Evolutionary conservation across 2,329 filamentous ascomycete genomes (phyloP), one percentile per base, ranked within the genome.

Genomic region (Botrytis aclada): DNA sequence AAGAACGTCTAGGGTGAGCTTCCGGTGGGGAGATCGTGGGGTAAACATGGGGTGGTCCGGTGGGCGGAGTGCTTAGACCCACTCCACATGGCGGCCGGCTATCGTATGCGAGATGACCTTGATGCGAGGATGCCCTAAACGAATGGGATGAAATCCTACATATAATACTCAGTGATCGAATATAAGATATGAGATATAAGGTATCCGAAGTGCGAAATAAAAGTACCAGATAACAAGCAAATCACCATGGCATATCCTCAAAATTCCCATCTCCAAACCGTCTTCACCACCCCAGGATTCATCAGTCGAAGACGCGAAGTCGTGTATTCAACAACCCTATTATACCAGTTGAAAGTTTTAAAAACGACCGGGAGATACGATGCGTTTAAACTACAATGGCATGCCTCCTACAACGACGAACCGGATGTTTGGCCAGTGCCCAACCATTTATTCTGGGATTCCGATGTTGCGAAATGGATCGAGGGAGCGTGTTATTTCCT

Each of bases 401-500:
- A 89, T 75, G 82, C 85, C 0, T 82, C 82, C 2, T 90, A 90
- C 77, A 83, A 82, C 22, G 84, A 88, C 65, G 79, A 83, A 69
- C 83, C 84, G 20, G 77, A 81, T n/a, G 80, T 83, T 20, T 89
- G 86, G 86, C 88, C 88, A 0, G 83, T 89, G 1, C 87, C 88
- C 0, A 86, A 87, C 34, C 86, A 88, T 75, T 80, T 88, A 1
- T 90, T 90, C 77, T 90, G 88, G 88, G 88, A 90, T 76, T 84
- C 82, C 0, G 85, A 86, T 78, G 79, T 88, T 32, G 88, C 84
- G 18, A 90, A 90, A 80, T 89, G 88, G 87, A 88, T 90, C 69
- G 88, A 90, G 80, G 88, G 85, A 0, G 88, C 87, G 4, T 89
- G 87, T 74, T 90, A 90, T 75, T 85, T 88, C 75, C 80, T 88